Conservation (phyloP, 257 asterid genomes). For the Parsonsia alboflavescens region DNA sequence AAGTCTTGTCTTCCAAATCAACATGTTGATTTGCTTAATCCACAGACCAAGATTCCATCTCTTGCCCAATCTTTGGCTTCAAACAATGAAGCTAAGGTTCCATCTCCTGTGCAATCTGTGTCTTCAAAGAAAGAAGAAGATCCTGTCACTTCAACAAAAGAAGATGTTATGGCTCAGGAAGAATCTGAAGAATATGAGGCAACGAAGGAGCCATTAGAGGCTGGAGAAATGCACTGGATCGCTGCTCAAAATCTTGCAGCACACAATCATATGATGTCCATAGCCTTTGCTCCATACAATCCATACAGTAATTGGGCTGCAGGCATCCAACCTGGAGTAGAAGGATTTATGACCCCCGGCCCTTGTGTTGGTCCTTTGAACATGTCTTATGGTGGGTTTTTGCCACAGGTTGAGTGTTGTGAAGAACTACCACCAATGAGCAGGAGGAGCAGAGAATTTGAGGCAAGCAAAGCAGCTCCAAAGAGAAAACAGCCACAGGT, state of each 20-base stretch:
- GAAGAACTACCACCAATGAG: background rate
- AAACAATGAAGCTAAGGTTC: slow-evolving; percentile 6
- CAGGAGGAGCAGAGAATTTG: background rate
- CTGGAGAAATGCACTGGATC: slow-evolving; percentile 75
- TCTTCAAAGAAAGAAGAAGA: background rate
- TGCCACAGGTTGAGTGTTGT: slow-evolving; percentile 11
- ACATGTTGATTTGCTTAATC: slow-evolving; percentile 47
- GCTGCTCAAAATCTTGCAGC: slow-evolving; percentile 48
- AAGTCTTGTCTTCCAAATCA: slow-evolving; percentile 58
- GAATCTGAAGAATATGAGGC: slow-evolving; percentile 10
- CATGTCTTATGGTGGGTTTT: slow-evolving; percentile 12
- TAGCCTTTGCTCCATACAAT: slow-evolving; percentile 58
- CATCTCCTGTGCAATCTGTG: background rate
- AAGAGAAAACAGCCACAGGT: too few relatives aligned
- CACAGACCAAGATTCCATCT: slow-evolving; percentile 66
- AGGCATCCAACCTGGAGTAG: slow-evolving; percentile 8
- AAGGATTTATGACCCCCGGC: background rate
- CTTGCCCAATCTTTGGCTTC: slow-evolving; percentile 71
- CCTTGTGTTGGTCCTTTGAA: slow-evolving; percentile 20
- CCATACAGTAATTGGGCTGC: slow-evolving; percentile 15
- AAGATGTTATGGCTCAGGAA: background rate
- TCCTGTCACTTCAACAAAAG: background rate
- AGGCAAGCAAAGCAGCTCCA: background rate
- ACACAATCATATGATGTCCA: slow-evolving; percentile 65
- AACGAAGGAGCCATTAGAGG: slow-evolving; percentile 62